Base-by-base conservation (phyloP, 2,329 filamentous ascomycete species). In the Aureobasidium sp. region DNA sequence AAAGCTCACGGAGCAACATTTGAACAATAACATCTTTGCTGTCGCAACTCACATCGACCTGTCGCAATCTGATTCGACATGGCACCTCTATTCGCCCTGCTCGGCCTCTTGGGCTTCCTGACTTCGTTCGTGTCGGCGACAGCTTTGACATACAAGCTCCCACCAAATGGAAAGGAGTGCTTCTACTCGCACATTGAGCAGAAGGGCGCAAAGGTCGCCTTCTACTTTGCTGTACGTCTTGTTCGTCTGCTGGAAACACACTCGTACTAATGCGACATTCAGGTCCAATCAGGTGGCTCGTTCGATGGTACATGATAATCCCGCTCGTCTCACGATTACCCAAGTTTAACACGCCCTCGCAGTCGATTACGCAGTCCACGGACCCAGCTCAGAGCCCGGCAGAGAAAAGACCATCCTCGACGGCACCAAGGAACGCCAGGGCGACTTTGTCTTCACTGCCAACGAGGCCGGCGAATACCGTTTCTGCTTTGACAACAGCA, bases 401-500 rank as follows among this genome's bases (percentile, higher is more conserved):
- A 70, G 68, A 60, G 86, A 88, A 71, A 92, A 89, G 76, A 76
- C 90, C 64, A 87, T 99, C 64, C 78, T 97, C 69, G 86, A 92
- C 64, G 94, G 92, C 64, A 81, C 87, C 68, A 97, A 96, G 78
- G 94, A 90, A 79, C 85, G 93, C 67, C 93, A 97, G 78, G 94
- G 93, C 59, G 94, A 99, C 77, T 97, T 96, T 72, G 94, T 99
- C 65, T 99, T 99, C 76, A 96, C 92, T 0, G 94, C 92, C 49
- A 90, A 91, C 70, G 85, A 91, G 58, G 72, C 83, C 8, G 94
- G 94, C 67, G 93, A 97, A 71, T 97, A 97, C 79, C 85, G 86
- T 59, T 97, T 99, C 80, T 99, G 94, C 83, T 99, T 99, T 81
- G 89, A 92, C 78, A 99, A 99, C 72, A 89, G 94, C 73, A 96